Evolutionary conservation across 148 eudicot species (phyloP).

Genomic region (Drosera capensis): DNA sequence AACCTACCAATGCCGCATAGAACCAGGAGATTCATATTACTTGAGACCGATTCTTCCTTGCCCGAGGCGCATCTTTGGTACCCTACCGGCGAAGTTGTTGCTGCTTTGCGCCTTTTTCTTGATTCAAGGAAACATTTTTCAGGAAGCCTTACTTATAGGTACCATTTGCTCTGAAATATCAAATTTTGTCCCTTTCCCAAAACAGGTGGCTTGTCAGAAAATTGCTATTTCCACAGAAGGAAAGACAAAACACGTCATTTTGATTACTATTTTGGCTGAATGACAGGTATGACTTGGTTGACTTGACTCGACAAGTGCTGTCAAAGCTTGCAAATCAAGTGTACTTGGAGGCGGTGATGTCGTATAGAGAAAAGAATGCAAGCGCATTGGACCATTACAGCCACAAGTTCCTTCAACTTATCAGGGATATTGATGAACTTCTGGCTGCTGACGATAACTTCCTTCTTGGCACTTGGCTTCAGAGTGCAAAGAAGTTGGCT

Average conservation of each 20-base stretch:
- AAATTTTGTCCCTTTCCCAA: no score
- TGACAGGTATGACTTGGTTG: constrained; percentile 94
- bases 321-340: constrained; percentile 85
- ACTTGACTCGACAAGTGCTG: constrained; percentile 82
- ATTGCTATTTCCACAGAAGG: no score
- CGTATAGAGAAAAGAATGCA: constrained; percentile 44
- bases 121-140: constrained; percentile 45
- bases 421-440: constrained; percentile 65
- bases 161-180: no score
- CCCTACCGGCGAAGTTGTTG: constrained; percentile 42
- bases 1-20: constrained; percentile 10
- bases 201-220: no score
- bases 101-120: constrained; percentile 66
- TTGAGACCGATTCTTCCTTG: constrained; percentile 31
- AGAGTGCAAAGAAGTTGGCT: constrained; percentile 71
- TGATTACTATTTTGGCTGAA: no score
- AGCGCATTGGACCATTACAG: constrained; percentile 29
- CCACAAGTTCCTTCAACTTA: constrained; percentile 44
- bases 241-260: background rate
- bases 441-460: constrained; percentile 86
- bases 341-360: constrained; percentile 57
- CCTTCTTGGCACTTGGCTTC: constrained; percentile 86
- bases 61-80: constrained; percentile 90
- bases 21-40: constrained; percentile 33
- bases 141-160: constrained; percentile 83